Percentiles rank a stretch among this genome's conserved stretches.
Evolutionary conservation across 768 basidiomycete genomes (phyloP).

Genomic region (Mycena haematopus): DNA sequence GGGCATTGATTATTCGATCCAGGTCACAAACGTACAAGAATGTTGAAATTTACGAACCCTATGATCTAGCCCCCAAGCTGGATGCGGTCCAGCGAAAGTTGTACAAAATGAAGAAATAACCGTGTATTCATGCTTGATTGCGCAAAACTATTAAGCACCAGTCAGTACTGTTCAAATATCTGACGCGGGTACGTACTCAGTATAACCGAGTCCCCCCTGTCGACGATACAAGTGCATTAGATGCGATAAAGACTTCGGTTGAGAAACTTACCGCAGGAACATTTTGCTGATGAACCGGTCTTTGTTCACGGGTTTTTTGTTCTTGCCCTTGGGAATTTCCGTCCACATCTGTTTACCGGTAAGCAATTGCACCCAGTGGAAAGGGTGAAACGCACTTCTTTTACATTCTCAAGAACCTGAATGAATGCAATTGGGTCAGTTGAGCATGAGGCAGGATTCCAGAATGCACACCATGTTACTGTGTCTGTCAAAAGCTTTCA

Average conservation of each 20-base stretch:
- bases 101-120: constrained; percentile 15
- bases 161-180: constrained; percentile 43
- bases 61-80: constrained; percentile 13
- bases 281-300: constrained; percentile 99
- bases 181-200: constrained; percentile 65
- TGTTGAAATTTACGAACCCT: constrained; percentile 10
- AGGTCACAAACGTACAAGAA: constrained; percentile 16
- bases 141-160: constrained; percentile 64
- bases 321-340: constrained; percentile 96
- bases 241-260: constrained; percentile 8
- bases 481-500: constrained; percentile 98
- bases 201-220: constrained; percentile 96
- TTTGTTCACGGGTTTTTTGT: constrained; percentile 98
- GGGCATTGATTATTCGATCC: constrained; percentile 29
- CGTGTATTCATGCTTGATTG: constrained; percentile 61
- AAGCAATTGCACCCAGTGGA: neutral
- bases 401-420: constrained; percentile 96
- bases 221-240: constrained; percentile 17
- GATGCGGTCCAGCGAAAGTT: constrained; percentile 3
- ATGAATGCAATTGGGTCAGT: constrained; percentile 22
- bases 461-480: constrained; percentile 87
- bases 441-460: constrained; percentile 5
- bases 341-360: constrained; percentile 89
- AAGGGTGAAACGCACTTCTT: constrained; percentile 68
- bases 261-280: constrained; percentile 79